Percentiles rank a stretch among this genome's conserved stretches.
Conservation (phyloP, 1,139 yeast species). For the Zygosaccharomyces sapae region DNA sequence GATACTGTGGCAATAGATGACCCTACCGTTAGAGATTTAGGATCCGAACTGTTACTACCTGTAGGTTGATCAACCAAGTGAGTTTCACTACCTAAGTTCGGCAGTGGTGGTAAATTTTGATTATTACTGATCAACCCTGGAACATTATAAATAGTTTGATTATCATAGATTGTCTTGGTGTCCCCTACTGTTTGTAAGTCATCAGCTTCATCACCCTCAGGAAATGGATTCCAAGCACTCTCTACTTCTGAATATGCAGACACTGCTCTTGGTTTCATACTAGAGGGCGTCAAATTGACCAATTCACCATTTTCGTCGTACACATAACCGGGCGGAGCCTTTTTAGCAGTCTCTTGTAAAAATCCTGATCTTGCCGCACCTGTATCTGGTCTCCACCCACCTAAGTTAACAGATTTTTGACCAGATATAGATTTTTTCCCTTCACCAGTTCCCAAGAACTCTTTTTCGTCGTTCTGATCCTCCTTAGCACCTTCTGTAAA, state of each 20-base stretch:
- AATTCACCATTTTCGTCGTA: slow-evolving; percentile 32
- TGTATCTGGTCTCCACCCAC: slow-evolving; percentile 35
- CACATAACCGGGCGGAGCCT: slow-evolving; percentile 34
- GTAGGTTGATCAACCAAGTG: slow-evolving; percentile 5
- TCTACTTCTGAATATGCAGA: slow-evolving; percentile 34
- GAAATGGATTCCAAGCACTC: slow-evolving; percentile 37
- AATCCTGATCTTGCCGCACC: slow-evolving; percentile 32
- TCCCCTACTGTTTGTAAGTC: slow-evolving; percentile 35
- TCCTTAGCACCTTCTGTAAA: neutral
- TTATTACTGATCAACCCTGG: slow-evolving; percentile 33
- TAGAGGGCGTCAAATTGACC: slow-evolving; percentile 30
- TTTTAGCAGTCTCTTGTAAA: slow-evolving; percentile 29
- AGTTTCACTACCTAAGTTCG: slow-evolving; percentile 15
- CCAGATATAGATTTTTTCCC: slow-evolving; percentile 8
- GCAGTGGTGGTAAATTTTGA: slow-evolving; percentile 34
- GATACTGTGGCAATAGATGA: slow-evolving; percentile 13
- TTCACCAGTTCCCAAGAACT: slow-evolving; percentile 8
- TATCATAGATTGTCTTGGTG: slow-evolving; percentile 36
- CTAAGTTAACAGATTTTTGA: slow-evolving; percentile 21
- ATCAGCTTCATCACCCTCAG: slow-evolving; percentile 21
- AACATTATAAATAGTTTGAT: slow-evolving; percentile 36
- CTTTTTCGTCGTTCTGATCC: slow-evolving; percentile 6
- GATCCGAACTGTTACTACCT: slow-evolving; percentile 14
- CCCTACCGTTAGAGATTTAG: slow-evolving; percentile 11
- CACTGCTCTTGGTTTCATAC: slow-evolving; percentile 29